Percentiles rank a stretch among this genome's conserved stretches.
Conservation (phyloP, 257 asterid species). For the Solanum pinnatisectum region DNA sequence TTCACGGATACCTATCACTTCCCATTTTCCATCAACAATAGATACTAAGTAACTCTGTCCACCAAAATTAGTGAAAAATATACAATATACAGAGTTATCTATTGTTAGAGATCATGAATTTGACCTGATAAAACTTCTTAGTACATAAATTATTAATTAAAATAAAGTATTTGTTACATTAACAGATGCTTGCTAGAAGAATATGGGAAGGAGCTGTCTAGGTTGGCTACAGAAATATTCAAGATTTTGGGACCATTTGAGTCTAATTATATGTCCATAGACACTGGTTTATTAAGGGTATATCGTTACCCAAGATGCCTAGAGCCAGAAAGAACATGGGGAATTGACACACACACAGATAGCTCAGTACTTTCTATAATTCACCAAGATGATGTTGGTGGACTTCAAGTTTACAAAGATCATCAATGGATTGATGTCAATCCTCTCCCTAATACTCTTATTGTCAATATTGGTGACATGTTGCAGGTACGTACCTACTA, state of each 20-base stretch:
- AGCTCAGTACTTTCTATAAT: conserved; percentile 68
- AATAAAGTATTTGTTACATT: background rate
- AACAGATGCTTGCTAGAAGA: conserved; percentile 49
- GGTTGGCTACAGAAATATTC: conserved; percentile 44
- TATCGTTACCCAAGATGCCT: conserved; percentile 70
- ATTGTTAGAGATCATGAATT: background rate
- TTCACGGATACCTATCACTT: no score
- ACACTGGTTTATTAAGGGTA: conserved; percentile 56
- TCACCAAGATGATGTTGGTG: conserved; percentile 81
- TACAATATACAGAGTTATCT: no score
- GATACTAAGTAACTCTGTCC: no score
- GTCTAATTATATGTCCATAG: conserved; percentile 31
- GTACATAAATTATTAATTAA: background rate
- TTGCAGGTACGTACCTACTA: conserved; percentile 39
- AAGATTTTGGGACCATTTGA: conserved; percentile 21
- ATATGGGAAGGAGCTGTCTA: conserved; percentile 53
- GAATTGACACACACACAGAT: conserved; percentile 68
- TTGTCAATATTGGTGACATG: conserved; percentile 81
- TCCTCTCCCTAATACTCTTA: conserved; percentile 43
- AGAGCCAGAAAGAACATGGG: conserved; percentile 37
- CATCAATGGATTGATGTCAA: conserved; percentile 54
- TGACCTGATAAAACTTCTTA: background rate
- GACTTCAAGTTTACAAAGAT: conserved; percentile 56
- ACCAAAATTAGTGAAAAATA: no score
- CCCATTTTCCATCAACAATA: no score